Base-by-base conservation (phyloP, 73 alveolate genomes). In the Vitrella brassicaformis region DNA sequence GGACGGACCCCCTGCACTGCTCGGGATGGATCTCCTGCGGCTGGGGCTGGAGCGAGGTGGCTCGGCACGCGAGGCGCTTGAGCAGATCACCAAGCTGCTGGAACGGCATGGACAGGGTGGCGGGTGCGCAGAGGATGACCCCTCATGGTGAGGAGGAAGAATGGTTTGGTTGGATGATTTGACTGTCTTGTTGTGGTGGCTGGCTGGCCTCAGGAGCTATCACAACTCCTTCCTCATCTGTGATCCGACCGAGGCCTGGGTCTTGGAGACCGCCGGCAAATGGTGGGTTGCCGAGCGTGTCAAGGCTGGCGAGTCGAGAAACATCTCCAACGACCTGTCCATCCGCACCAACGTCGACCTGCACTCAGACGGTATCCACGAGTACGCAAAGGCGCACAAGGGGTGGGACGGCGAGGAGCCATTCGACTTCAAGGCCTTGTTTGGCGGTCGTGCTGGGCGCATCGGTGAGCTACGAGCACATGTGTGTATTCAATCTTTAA, bases 101-200 rank as follows among this genome's bases (percentile, higher is more conserved):
- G 78, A 71, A 67, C 47, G 30, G 47, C 78, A 71, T 19, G 78
- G 78, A 25, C 78, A 71, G 56, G 78, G 78, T 7, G 78, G 78
- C 9, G 68, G 70, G 25, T 71, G 78, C 19, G 68, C 78, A 7
- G 78, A 71, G 32, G 29, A 32, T 47, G 76, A 71, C 30, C 67
- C 45, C 68, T 45, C 26, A 25, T 31, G 29, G n/a, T n/a, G n/a
- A n/a, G n/a, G n/a, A n/a, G n/a, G n/a, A n/a, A n/a, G n/a, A n/a
- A n/a, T n/a, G n/a, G n/a, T n/a, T n/a, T n/a, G n/a, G n/a, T n/a
- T n/a, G n/a, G n/a, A n/a, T n/a, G n/a, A n/a, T n/a, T n/a, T n/a
- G n/a, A n/a, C n/a, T n/a, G n/a, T n/a, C n/a, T 39, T 39, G 4
- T 39, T 4, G 4, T 39, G 22, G 22, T 39, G 4, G 22, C 14